A percentile compares a stretch with the other conserved stretches of the same genome.
phyloP scores from a whole-genome alignment of 257 asterid genomes.

The Nicotiana knightiana region DNA sequence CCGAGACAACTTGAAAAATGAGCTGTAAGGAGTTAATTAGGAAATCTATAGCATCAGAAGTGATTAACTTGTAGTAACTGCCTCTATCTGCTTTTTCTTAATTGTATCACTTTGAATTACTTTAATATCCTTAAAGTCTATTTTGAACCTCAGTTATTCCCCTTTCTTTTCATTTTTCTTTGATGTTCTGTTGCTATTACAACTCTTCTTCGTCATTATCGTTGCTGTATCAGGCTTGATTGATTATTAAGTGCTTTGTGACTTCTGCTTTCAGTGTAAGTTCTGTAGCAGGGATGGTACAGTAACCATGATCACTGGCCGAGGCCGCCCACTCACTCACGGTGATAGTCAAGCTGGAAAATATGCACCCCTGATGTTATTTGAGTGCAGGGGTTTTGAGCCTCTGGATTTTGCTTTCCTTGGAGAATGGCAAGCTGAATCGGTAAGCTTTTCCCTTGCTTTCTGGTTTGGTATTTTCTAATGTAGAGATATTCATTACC shows the following conservation, averaged over 20 bases:
- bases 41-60: background rate
- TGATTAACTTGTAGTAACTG: too few relatives aligned
- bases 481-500: too few relatives aligned
- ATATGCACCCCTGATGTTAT: slow-evolving; percentile 54
- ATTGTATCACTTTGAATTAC: too few relatives aligned
- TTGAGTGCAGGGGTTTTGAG: slow-evolving; percentile 75
- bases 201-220: background rate
- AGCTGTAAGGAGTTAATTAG: background rate
- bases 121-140: background rate
- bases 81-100: too few relatives aligned
- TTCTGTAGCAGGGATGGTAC: slow-evolving; percentile 87
- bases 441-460: slow-evolving; percentile 45
- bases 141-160: background rate
- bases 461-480: background rate
- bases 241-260: background rate
- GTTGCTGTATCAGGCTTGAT: slow-evolving; percentile 3
- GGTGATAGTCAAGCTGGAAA: slow-evolving; percentile 43
- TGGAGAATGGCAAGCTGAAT: slow-evolving; percentile 74
- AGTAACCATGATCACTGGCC: slow-evolving; percentile 64
- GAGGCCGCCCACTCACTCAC: slow-evolving; percentile 69
- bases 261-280: slow-evolving; percentile 56
- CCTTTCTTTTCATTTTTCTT: background rate
- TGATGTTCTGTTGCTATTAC: background rate
- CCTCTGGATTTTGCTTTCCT: slow-evolving; percentile 71
- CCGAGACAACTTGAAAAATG: background rate